Evolutionary conservation across 73 alveolate genomes (phyloP).

Genomic region (Paramecium sonneborni): DNA sequence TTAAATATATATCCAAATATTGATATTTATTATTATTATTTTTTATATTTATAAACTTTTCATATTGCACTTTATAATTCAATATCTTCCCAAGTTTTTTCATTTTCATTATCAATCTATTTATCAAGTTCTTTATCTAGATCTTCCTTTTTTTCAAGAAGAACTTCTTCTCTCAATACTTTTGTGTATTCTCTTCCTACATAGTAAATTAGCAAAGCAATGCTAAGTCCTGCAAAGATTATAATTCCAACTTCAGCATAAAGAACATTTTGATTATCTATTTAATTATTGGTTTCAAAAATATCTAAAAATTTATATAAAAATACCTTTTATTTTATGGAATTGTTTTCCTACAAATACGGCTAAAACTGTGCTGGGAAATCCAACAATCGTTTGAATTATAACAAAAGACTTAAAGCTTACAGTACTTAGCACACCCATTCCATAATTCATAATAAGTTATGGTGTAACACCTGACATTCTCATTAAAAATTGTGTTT

Average conservation of each 20-base stretch:
- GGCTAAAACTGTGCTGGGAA: constrained; percentile 40
- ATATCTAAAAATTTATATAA: neutral
- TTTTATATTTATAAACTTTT: neutral
- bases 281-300: neutral
- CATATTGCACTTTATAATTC: constrained; percentile 3
- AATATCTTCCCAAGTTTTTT: neutral
- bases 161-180: neutral
- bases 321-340: constrained; percentile 7
- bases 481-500: constrained; percentile 46
- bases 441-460: constrained; percentile 46
- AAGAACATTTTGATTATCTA: neutral
- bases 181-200: neutral
- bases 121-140: neutral
- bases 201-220: neutral
- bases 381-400: neutral
- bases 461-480: constrained; percentile 45
- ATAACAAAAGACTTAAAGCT: neutral
- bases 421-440: constrained; percentile 25
- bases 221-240: neutral
- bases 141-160: neutral
- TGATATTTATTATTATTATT: neutral
- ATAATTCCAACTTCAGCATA: neutral
- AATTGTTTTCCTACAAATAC: constrained; percentile 27
- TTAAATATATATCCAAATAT: no score
- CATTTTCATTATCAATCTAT: neutral